Evolutionary conservation across 1,139 yeast genomes (phyloP).

Genomic region (Yamadazyma sp.): DNA sequence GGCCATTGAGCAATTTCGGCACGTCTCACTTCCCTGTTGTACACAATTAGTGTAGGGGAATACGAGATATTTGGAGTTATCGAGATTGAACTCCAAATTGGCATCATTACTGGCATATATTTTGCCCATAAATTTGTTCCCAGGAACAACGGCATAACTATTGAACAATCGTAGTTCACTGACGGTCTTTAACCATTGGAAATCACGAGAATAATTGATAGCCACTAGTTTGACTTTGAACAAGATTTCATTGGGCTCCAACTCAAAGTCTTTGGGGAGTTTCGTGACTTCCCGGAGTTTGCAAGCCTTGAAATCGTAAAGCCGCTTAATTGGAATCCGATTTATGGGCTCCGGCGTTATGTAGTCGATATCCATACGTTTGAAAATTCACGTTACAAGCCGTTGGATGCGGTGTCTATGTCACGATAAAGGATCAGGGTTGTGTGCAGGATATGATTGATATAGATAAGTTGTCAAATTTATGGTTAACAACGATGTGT

Average conservation of each 20-base stretch:
- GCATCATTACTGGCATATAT: slow-evolving; percentile 17
- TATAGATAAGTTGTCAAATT: too few species aligned
- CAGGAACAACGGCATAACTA: slow-evolving; percentile 29
- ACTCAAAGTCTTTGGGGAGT: slow-evolving; percentile 27
- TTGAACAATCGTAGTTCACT: background rate
- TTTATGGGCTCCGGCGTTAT: slow-evolving; percentile 11
- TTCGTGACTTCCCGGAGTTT: slow-evolving; percentile 29
- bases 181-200: slow-evolving; percentile 9
- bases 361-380: slow-evolving; percentile 7
- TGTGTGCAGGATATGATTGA: too few species aligned
- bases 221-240: slow-evolving; percentile 34
- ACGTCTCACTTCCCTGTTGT: slow-evolving; percentile 21
- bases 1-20: slow-evolving; percentile 24
- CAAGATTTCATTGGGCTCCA: slow-evolving; percentile 23
- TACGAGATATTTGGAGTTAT: slow-evolving; percentile 27
- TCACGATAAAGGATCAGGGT: too few species aligned
- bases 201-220: slow-evolving; percentile 19
- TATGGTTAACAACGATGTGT: slow-evolving; percentile 3
- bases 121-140: slow-evolving; percentile 32
- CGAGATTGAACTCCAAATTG: slow-evolving; percentile 10
- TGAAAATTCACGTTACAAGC: too few species aligned
- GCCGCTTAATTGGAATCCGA: slow-evolving; percentile 28
- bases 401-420: too few species aligned
- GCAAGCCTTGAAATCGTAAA: slow-evolving; percentile 22
- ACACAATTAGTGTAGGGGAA: slow-evolving; percentile 40